Evolutionary conservation across 2,329 filamentous ascomycete genomes (phyloP), one percentile per base, ranked within the genome.

Genomic region (Rachicladosporium sp.): DNA sequence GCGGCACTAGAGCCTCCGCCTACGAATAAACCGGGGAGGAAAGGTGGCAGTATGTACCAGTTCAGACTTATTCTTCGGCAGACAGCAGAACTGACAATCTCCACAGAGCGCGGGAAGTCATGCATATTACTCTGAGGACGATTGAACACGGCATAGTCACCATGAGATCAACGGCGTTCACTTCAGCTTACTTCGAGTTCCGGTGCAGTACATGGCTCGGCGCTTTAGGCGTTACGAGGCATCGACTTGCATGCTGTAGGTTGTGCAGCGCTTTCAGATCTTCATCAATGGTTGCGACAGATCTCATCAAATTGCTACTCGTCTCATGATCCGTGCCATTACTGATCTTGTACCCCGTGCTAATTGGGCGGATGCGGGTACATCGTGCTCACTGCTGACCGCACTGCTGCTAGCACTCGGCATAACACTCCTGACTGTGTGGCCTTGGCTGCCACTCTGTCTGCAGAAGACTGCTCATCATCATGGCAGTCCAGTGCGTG

Each of bases 1-100:
- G 89, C 89, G 47, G 89, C 89, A 32, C 71, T 96, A 48, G 89
- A 96, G 65, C 89, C 89, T 33, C 83, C 84, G 13, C 73, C 78
- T 44, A 78, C 80, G 40, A 91, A 89, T 73, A 87, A 85, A 70
- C 51, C 51, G 36, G 56, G 60, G 54, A 55, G 50, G 55, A 42
- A 46, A 23, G 19, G 33, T 35, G 12, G 33, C 11, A 43, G 41
- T 43, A 33, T 8, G 41, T 36, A 35, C 13, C 13, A 31, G 7
- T 7, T 7, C 23, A 27, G 3, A 10, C 15, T 7, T 13, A 4
- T 29, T 10, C 9, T 31, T 7, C 3, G 12, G 33, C 37, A 36
- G 42, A 44, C 13, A 27, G 33, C 31, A 3, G 19, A 23, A 4
- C 13, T 36, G 21, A 43, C 41, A 30, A 23, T 23, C 4, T 2